These are phyloP conservation scores for Dactylis glomerata DNA, from an alignment of 176 grass and related monocot species.

Conservation along the genomic window DNA sequence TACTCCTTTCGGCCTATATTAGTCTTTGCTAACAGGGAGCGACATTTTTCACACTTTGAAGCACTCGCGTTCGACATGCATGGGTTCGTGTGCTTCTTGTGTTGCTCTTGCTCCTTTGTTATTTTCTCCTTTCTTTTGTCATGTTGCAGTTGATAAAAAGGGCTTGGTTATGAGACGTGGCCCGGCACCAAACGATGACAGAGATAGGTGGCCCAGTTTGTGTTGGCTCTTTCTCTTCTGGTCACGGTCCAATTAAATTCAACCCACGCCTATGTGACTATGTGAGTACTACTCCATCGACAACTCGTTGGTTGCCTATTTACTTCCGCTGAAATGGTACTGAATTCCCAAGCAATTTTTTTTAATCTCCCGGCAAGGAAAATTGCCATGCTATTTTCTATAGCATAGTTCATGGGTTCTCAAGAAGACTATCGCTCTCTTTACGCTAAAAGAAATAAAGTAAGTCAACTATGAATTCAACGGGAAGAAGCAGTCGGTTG, in stretches of 20 bases:
- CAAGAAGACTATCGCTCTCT: too few species aligned
- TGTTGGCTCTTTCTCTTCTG: not conserved
- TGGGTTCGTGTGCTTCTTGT: not conserved
- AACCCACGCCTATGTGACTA: not conserved
- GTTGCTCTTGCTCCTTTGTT: not conserved
- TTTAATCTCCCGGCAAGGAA: not conserved
- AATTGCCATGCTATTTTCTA: not conserved
- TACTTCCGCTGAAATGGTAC: not conserved
- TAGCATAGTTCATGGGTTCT: too few species aligned
- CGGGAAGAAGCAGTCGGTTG: too few species aligned
- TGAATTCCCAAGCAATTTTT: not conserved
- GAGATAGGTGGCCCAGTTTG: not conserved
- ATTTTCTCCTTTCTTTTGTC: not conserved
- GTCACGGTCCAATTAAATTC: not conserved
- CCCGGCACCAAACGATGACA: not conserved
- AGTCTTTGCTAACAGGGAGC: too few species aligned
- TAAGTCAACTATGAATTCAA: too few species aligned
- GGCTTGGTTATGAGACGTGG: not conserved
- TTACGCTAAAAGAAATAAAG: too few species aligned
- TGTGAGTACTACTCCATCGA: slow-evolving; percentile 9
- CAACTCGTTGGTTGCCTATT: slow-evolving; percentile 10
- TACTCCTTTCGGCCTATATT: too few species aligned
- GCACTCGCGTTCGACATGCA: too few species aligned
- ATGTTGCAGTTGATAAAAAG: not conserved
- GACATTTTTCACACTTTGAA: too few species aligned